Evolutionary conservation across 148 eudicot genomes (phyloP), one percentile per base, ranked within the genome.

Genomic region (Fagopyrum esculentum): DNA sequence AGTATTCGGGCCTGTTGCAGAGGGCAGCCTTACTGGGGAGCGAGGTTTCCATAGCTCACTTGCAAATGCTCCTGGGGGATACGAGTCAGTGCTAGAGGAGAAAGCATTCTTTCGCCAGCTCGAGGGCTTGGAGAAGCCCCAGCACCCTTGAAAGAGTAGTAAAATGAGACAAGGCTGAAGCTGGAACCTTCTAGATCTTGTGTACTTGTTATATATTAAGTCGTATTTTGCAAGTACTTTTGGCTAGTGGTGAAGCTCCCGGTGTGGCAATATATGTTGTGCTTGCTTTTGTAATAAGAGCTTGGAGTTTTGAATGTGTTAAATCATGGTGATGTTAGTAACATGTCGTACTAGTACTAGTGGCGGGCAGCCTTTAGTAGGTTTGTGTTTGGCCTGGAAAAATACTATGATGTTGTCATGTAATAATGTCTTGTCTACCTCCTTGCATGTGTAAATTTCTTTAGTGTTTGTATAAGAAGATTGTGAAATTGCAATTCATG

Each of bases 41-140:
- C 77, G 71, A 5, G 71, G 71, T 40, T 66, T 66, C 71, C 71
- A 57, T 22, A 64, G 78, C 46, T 75, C 78, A 0, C 43, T 81
- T 70, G 71, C 46, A 72, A 86, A 78, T 49, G 82, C 77, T 9
- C 76, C 4, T 59, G 87, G 46, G 17, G 71, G 71, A 35, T 66
- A 35, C 71, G 19, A 86, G 45, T 94, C 98, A 13, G 96, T 89
- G 74, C 74, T 93, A 79, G 97, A 91, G 82, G 87, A 91, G 80
- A 88, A 88, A 83, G 77, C 97, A 5, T 93, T 93, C 84, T 91
- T 87, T 89, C 98, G 98, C 69, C 88, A 95, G 72, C 88, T 81
- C 0, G 98, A 91, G 89, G 90, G 88, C 73, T 48, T 93, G 76
- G 98, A 93, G 30, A 87, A 84, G 75, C 88, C 86, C 22, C 57